These are phyloP conservation scores for Penicillium sp. DNA, from an alignment of 2,329 filamentous ascomycete species.

Conservation along the genomic window DNA sequence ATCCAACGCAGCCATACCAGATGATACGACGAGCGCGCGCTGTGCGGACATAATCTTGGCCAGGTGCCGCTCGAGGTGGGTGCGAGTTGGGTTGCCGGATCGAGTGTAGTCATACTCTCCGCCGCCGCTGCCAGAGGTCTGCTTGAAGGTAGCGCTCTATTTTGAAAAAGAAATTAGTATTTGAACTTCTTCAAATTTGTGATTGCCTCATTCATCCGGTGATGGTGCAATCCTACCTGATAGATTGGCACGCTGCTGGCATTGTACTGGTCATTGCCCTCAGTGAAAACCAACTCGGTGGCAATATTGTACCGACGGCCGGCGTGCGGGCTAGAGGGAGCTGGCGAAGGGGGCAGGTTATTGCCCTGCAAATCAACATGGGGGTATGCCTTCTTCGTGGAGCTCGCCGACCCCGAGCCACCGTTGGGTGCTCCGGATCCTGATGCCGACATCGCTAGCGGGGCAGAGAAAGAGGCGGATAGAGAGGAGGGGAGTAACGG, in stretches of 20 bases:
- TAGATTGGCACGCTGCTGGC: slow-evolving; percentile 96
- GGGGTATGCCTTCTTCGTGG: slow-evolving; percentile 54
- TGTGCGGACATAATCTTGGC: slow-evolving; percentile 99
- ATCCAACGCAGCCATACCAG: slow-evolving; percentile 95
- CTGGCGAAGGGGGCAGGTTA: slow-evolving; percentile 84
- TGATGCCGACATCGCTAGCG: slow-evolving; percentile 44
- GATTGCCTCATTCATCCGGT: neutral
- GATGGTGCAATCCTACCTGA: slow-evolving; percentile 56
- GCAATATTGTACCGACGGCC: slow-evolving; percentile 90
- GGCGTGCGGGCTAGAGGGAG: slow-evolving; percentile 84
- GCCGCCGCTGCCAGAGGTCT: slow-evolving; percentile 74
- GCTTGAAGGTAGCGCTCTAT: slow-evolving; percentile 94
- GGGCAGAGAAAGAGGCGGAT: slow-evolving; percentile 18
- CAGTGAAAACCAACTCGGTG: slow-evolving; percentile 95
- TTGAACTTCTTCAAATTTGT: neutral
- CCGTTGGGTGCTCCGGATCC: slow-evolving; percentile 29
- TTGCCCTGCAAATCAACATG: slow-evolving; percentile 80
- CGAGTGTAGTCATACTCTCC: slow-evolving; percentile 98
- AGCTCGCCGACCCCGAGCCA: slow-evolving; percentile 29
- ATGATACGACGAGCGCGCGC: slow-evolving; percentile 88
- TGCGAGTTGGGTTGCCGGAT: slow-evolving; percentile 93
- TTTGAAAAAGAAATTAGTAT: slow-evolving; percentile 3
- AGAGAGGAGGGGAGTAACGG: neutral
- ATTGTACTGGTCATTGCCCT: slow-evolving; percentile 95
- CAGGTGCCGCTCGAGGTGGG: slow-evolving; percentile 92